Conservation (phyloP, 164 flowering plant genomes). For the Sextonia rubra region DNA sequence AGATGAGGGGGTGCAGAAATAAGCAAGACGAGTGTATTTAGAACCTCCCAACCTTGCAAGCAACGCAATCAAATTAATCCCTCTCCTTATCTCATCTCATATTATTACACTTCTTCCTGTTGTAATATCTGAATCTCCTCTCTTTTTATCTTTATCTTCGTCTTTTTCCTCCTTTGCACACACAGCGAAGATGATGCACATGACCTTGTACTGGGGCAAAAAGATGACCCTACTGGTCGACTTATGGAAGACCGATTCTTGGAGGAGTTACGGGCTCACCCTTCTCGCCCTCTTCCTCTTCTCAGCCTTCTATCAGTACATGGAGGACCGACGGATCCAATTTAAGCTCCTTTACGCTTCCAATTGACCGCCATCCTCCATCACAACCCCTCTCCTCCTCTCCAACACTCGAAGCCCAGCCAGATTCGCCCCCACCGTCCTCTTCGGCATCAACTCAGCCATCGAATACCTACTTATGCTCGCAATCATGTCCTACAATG, state of each 20-base stretch:
- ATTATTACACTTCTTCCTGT: too few species aligned
- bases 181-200: slow-evolving; percentile 77
- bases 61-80: too few species aligned
- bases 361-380: neutral
- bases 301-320: slow-evolving; percentile 76
- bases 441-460: slow-evolving; percentile 60
- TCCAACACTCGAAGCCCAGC: slow-evolving; percentile 11
- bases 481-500: slow-evolving; percentile 76
- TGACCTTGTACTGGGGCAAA: slow-evolving; percentile 92
- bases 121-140: neutral
- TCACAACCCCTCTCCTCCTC: slow-evolving; percentile 22
- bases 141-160: neutral
- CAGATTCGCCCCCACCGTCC: slow-evolving; percentile 23
- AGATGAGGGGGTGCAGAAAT: too few species aligned
- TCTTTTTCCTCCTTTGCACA: slow-evolving; percentile 3
- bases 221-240: slow-evolving; percentile 61
- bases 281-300: slow-evolving; percentile 54
- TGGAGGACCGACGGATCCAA: slow-evolving; percentile 66
- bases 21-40: too few species aligned
- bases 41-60: too few species aligned
- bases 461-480: slow-evolving; percentile 75
- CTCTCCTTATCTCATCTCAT: neutral
- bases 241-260: slow-evolving; percentile 65
- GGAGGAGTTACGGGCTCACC: slow-evolving; percentile 51
- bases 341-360: slow-evolving; percentile 26